phyloP scores from a whole-genome alignment of 345 rosid species.

The Melaleuca quinquenervia region DNA sequence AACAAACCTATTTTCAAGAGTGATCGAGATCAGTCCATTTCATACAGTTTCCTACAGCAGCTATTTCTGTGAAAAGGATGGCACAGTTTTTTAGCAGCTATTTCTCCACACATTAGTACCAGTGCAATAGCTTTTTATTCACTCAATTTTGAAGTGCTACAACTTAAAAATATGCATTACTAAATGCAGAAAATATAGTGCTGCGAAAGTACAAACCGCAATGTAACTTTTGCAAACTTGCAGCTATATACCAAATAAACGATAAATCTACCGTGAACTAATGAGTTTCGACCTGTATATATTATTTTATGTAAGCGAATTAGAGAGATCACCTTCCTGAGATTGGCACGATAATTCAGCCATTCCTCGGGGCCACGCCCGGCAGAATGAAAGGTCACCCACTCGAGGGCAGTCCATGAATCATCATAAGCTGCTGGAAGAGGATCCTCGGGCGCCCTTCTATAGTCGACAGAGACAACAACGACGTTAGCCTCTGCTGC shows the following conservation, averaged over 20 bases:
- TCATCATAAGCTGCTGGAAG: constrained; percentile 27
- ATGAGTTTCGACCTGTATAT: not conserved
- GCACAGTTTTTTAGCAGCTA: too few species aligned
- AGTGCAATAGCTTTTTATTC: not conserved
- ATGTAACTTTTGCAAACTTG: not conserved
- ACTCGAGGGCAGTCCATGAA: constrained; percentile 26
- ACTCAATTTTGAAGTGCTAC: not conserved
- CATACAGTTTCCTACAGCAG: not conserved
- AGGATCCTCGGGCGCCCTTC: constrained; percentile 25
- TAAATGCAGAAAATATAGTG: not conserved
- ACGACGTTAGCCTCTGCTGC: constrained; percentile 8
- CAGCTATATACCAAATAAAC: not conserved
- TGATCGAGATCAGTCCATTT: not conserved
- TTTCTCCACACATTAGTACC: too few species aligned
- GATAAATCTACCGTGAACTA: not conserved
- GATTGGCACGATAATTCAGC: not conserved
- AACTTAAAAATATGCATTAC: not conserved
- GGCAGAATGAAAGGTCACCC: constrained; percentile 20
- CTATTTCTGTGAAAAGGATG: too few species aligned
- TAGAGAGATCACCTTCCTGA: not conserved
- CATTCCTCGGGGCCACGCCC: constrained; percentile 19
- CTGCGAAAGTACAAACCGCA: not conserved
- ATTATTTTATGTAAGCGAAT: not conserved
- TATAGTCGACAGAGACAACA: constrained; percentile 21
- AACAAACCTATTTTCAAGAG: not conserved